phyloP scores from a whole-genome alignment of 768 basidiomycete species.

The Pisolithus microcarpus region DNA sequence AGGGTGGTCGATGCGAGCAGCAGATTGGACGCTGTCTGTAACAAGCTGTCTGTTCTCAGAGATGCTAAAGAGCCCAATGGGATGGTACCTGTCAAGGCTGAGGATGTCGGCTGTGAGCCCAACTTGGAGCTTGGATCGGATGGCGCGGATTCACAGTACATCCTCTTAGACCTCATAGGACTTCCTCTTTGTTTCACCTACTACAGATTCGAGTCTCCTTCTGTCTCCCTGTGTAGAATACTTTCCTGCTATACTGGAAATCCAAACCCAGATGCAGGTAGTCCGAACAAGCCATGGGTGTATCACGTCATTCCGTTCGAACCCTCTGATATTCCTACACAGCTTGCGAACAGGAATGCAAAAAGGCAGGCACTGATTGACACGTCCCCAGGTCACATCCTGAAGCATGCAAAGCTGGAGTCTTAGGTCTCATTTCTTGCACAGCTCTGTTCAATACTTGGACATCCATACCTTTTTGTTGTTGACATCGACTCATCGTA shows the following conservation, averaged over 20 bases:
- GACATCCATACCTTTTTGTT: no score
- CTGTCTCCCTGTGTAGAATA: not conserved
- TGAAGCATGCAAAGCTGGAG: not conserved
- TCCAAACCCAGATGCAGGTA: not conserved
- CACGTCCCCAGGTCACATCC: not conserved
- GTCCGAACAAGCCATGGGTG: no score
- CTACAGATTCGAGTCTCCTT: not conserved
- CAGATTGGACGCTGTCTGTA: not conserved
- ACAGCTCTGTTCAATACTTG: not conserved
- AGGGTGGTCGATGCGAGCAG: not conserved
- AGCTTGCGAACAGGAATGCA: not conserved
- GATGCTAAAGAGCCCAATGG: not conserved
- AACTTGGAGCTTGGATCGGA: not conserved
- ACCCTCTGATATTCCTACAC: not conserved
- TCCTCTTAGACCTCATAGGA: not conserved
- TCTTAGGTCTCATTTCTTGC: not conserved
- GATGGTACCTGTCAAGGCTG: not conserved
- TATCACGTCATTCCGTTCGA: no score
- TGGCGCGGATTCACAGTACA: not conserved
- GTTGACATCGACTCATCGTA: no score
- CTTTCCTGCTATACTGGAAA: not conserved
- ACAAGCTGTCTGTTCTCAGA: not conserved
- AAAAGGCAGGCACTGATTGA: not conserved
- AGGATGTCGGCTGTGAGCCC: not conserved
- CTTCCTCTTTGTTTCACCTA: not conserved